phyloP scores from a whole-genome alignment of 2,329 filamentous ascomycete genomes.

The Xylariaceae sp. region DNA sequence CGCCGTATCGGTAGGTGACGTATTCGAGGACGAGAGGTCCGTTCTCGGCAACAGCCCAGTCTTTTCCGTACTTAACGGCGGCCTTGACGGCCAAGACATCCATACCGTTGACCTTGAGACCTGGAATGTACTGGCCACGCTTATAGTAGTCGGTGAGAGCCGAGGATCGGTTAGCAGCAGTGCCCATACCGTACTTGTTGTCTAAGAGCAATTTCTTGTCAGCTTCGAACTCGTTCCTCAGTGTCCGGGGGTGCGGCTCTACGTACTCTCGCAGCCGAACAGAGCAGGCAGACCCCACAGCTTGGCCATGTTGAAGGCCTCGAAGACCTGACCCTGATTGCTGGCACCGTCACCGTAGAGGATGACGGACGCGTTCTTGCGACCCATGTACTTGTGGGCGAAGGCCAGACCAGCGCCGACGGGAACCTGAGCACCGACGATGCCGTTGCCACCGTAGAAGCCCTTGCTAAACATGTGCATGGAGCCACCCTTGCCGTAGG shows the following conservation, averaged over 20 bases:
- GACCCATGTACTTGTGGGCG: constrained; percentile 87
- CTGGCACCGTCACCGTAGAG: constrained; percentile 97
- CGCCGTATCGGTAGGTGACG: constrained; percentile 98
- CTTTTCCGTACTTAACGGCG: constrained; percentile 88
- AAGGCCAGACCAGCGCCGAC: constrained; percentile 96
- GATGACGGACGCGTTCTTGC: constrained; percentile 81
- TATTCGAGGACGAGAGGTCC: constrained; percentile 97
- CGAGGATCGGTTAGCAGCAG: constrained; percentile 86
- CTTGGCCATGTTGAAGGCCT: constrained; percentile 99
- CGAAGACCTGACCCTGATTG: constrained; percentile 99
- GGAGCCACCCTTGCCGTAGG: constrained; percentile 97
- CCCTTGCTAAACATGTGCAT: constrained; percentile 99
- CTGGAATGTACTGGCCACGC: constrained; percentile 98
- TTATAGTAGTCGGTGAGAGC: constrained; percentile 99
- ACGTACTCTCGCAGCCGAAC: constrained; percentile 96
- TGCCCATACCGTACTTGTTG: constrained; percentile 99
- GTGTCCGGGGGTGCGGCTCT: constrained; percentile 8
- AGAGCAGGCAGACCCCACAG: constrained; percentile 94
- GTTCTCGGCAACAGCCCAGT: constrained; percentile 77
- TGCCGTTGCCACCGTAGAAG: constrained; percentile 98
- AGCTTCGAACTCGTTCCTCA: constrained; percentile 18
- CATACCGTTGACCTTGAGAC: constrained; percentile 99
- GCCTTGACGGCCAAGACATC: constrained; percentile 97
- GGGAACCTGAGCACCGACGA: constrained; percentile 96
- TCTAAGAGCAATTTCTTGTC: constrained; percentile 48